These are phyloP conservation scores for Melocanna baccifera DNA, from an alignment of 176 grass and related monocot genomes.

Conservation along the genomic window DNA sequence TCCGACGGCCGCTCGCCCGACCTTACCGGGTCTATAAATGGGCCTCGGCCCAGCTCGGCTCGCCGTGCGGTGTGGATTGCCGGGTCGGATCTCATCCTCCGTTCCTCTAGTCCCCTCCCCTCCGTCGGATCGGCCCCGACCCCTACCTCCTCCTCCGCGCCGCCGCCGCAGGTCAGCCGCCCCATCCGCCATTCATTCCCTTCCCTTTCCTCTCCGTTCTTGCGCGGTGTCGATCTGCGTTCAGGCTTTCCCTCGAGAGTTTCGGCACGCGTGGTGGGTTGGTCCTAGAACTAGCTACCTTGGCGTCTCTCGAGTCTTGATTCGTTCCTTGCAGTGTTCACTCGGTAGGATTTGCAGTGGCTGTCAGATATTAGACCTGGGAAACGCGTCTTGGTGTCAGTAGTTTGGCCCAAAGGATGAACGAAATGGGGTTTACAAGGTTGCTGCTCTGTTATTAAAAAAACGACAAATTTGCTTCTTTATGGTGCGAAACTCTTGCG, in stretches of 20 bases:
- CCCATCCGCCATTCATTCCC: not conserved
- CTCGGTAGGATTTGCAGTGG: not conserved
- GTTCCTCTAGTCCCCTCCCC: not conserved
- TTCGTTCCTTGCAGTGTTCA: not conserved
- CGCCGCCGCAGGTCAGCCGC: constrained; percentile 22
- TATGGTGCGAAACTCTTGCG: not conserved
- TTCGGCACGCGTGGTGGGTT: not conserved
- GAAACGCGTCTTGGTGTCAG: not conserved
- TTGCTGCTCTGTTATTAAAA: not conserved
- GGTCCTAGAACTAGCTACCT: not conserved
- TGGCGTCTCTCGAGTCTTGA: not conserved
- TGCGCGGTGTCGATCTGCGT: not conserved
- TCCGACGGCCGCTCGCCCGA: not conserved
- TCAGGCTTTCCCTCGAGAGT: not conserved
- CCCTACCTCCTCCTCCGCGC: not conserved
- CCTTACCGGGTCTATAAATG: constrained; percentile 23
- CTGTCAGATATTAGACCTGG: not conserved
- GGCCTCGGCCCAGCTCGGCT: not conserved
- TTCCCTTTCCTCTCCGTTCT: not conserved
- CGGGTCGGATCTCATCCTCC: constrained; percentile 33
- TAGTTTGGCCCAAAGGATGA: not conserved
- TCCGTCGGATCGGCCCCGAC: constrained; percentile 22
- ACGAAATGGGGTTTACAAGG: not conserved
- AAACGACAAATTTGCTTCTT: not conserved
- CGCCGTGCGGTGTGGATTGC: not conserved